Conservation (phyloP, 768 basidiomycete species). For the Suillus luteus region DNA sequence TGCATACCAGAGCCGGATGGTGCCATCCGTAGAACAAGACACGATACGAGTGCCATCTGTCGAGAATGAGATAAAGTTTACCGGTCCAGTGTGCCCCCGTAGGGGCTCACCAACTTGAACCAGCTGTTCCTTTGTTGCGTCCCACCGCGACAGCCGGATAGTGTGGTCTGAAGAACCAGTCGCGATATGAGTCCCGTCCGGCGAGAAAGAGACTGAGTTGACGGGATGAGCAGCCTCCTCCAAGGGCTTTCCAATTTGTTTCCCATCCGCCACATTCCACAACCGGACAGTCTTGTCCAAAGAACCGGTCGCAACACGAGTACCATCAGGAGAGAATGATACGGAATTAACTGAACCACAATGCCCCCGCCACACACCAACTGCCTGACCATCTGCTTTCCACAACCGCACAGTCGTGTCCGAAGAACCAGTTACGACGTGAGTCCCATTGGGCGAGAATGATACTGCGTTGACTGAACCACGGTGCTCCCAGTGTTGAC, state of each 20-base stretch:
- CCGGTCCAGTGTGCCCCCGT: neutral
- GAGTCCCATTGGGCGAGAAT: conserved; percentile 7
- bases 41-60: conserved; percentile 4
- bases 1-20: conserved; percentile 5
- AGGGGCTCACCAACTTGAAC: conserved; percentile 5
- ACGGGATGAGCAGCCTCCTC: neutral
- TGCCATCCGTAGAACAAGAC: neutral
- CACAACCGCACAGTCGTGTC: conserved; percentile 24
- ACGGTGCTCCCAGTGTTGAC: neutral
- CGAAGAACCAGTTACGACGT: conserved; percentile 18
- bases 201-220: conserved; percentile 10
- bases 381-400: conserved; percentile 17
- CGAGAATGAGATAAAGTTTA: conserved; percentile 1
- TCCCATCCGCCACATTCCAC: conserved; percentile 1
- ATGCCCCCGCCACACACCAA: conserved; percentile 3
- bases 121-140: neutral
- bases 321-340: conserved; percentile 8
- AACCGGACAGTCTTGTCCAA: neutral
- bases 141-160: neutral
- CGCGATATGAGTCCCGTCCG: neutral
- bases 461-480: neutral
- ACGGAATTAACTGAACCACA: neutral
- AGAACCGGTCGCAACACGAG: conserved; percentile 5
- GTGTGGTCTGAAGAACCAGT: neutral
- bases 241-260: neutral